Evolutionary conservation across 352 stramenopile genomes (phyloP), one percentile per base, ranked within the genome.

Genomic region (Aphanomyces astaci): DNA sequence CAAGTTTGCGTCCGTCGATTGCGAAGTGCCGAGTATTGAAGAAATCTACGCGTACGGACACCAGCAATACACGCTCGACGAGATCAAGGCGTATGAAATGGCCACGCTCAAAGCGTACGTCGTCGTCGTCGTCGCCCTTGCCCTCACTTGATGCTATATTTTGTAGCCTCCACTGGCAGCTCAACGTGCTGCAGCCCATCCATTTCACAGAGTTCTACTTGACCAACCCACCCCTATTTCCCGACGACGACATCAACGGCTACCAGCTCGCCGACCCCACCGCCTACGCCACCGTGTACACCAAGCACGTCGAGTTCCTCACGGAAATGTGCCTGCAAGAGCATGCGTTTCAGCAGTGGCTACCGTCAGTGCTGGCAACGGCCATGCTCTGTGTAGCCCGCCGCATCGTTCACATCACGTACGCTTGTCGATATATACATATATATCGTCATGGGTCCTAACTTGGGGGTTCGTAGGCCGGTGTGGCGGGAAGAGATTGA

Each of bases 11-110:
- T 86, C 81, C 17, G 82, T 82, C 0, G 87, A 95, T 64, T 83
- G 88, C 33, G 86, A 95, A 64, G 76, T 95, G 27, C 85, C 87
- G 7, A 79, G 80, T 2, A 85, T 92, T 59, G 79, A 82, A 27
- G 83, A 94, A 71, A 93, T 95, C 65, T 91, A 80, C 77, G 87
- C 91, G 66, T 91, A 90, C 71, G 87, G 83, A 55, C 90, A 94
- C 71, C 80, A 80, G 32, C 88, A 84, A 75, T 95, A 94, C 74
- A 84, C 84, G 31, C 87, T 82, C 65, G 81, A 93, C 13, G 83
- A 92, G 65, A 94, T 95, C 71, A 82, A 85, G 68, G 73, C 82
- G 43, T 78, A 88, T 52, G 87, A 95, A 60, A 74, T 87, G 22
- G 73, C 76, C 46, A 85, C 75, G 39, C 75, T 87, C 32, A 45